phyloP scores from a whole-genome alignment of 1,284 basidiomycete species.

The Puccinia hordei region DNA sequence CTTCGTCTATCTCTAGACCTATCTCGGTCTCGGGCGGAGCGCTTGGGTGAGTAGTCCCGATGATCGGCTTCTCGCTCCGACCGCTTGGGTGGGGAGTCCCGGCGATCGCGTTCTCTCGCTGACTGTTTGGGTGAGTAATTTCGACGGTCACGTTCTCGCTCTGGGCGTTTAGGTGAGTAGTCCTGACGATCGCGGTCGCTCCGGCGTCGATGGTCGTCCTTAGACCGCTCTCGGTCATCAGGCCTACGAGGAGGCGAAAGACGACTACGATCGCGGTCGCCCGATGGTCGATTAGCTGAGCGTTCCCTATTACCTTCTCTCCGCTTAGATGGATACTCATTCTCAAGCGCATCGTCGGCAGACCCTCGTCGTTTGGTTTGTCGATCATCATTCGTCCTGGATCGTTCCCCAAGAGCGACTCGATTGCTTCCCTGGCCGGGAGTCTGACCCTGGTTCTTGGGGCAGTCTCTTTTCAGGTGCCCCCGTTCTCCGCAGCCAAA shows the following conservation, averaged over 20 bases:
- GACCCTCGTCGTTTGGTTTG: slow-evolving; percentile 7
- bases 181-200: neutral
- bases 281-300: too few species aligned
- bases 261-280: neutral
- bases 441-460: neutral
- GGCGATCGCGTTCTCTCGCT: neutral
- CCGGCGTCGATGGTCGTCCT: neutral
- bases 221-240: neutral
- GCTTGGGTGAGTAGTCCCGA: neutral
- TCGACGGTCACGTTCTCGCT: too few species aligned
- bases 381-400: neutral
- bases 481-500: slow-evolving; percentile 35
- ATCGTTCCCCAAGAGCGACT: neutral
- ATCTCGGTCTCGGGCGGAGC: neutral
- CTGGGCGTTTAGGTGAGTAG: neutral
- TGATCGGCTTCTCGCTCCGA: neutral
- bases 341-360: neutral
- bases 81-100: neutral
- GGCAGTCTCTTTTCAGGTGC: slow-evolving; percentile 37
- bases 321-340: slow-evolving; percentile 44
- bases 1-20: neutral
- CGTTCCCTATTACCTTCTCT: slow-evolving; percentile 7
- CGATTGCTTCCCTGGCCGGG: slow-evolving; percentile 4
- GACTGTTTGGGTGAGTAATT: too few species aligned
- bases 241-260: neutral